Percentiles rank a stretch among this genome's conserved stretches.
Evolutionary conservation across 805 yeast species (phyloP).

Genomic region (Saturnispora dispora): DNA sequence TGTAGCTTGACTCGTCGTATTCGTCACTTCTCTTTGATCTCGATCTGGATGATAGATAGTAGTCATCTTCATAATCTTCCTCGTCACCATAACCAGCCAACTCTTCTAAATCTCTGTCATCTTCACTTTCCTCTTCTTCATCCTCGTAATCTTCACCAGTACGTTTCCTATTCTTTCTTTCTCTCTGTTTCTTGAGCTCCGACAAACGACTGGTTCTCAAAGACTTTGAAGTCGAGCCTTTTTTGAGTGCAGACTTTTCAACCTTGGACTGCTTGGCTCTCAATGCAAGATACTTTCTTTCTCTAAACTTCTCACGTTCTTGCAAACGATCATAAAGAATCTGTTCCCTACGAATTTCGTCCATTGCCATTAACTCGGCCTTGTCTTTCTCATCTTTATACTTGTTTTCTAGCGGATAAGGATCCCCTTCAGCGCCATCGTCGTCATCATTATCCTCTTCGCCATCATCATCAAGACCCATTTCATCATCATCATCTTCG

Average conservation of each 20-base stretch:
- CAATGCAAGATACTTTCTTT: constrained; percentile 72
- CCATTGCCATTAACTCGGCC: constrained; percentile 54
- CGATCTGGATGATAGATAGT: constrained; percentile 22
- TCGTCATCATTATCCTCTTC: constrained; percentile 27
- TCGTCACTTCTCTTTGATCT: constrained; percentile 32
- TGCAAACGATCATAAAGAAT: constrained; percentile 87
- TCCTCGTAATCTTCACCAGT: constrained; percentile 27
- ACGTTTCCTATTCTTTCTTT: constrained; percentile 20
- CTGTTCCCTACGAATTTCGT: constrained; percentile 88
- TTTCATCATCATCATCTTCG: constrained; percentile 18
- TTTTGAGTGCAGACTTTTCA: constrained; percentile 27
- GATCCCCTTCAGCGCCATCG: constrained; percentile 44
- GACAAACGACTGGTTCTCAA: constrained; percentile 28
- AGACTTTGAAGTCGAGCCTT: constrained; percentile 19
- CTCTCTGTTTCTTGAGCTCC: constrained; percentile 31
- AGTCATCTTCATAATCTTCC: constrained; percentile 29
- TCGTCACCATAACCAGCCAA: constrained; percentile 30
- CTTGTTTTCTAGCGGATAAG: constrained; percentile 90
- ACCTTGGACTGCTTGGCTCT: constrained; percentile 57
- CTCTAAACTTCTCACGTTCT: constrained; percentile 81
- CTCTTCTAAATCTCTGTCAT: constrained; percentile 29
- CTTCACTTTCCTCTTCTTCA: constrained; percentile 17
- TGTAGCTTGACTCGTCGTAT: constrained; percentile 29
- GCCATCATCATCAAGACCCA: constrained; percentile 24
- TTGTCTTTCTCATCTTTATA: constrained; percentile 78